Base-by-base conservation (phyloP, 805 yeast genomes). In the Ogataea polymorpha region DNA sequence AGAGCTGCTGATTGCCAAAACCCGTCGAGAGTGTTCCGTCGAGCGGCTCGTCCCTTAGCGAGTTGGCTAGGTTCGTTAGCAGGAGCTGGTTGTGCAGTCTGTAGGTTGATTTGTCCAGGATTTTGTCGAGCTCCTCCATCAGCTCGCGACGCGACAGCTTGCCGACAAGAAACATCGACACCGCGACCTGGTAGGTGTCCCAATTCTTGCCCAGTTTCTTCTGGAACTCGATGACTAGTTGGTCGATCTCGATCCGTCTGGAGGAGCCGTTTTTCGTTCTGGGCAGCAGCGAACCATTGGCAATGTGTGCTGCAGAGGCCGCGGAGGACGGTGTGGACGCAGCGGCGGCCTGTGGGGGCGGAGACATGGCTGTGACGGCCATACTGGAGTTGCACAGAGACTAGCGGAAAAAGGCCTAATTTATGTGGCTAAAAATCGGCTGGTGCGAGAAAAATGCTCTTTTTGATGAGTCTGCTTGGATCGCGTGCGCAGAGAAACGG, bases 41-140 rank as follows among this genome's bases (percentile, higher is more conserved):
- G 6, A 73, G 67, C 0, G 93, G 88, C 14, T 81, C 79, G 46
- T 85, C 93, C 43, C 87, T 74, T 41, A 87, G 68, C 5, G 96
- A 77, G 62, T 90, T 91, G 17, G 96, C 89, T 49, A 90, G 70
- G 56, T 87, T 83, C 12, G 95, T 80, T 41, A 91, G 68, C 32
- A 91, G 65, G 32, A 91, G 69, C 57, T 86, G 88, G 64, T 91
- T 91, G 64, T 93, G 99, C 68, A 82, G 74, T 41, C 79, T 69
- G 27, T 77, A 58, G 36, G 80, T 67, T 15, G 65, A 63, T 20
- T 59, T 61, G 37, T 70, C 73, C 37, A 89, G 67, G 20, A 86
- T 67, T n/a, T 74, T 74, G 32, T 70, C 68, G 23, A 87, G 69
- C 35, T 71, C 79, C 11, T 69, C 66, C 46, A 79, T 77, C 41